Conservation (phyloP, 306 rosid species). For the Quercus cerris region DNA sequence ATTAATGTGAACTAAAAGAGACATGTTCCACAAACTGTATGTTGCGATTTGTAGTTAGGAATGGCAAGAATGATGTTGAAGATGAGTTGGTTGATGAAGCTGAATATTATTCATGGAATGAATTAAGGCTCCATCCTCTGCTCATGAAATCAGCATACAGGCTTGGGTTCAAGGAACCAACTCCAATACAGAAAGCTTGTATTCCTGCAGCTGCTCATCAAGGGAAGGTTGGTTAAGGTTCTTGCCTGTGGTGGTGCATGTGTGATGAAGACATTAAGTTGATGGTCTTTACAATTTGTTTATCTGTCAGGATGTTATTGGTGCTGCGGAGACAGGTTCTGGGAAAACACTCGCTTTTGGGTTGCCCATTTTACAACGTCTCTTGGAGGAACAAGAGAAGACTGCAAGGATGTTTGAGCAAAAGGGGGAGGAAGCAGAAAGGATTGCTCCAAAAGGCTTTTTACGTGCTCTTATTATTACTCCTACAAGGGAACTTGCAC, state of each 20-base stretch:
- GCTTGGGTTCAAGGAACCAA: slow-evolving; percentile 90
- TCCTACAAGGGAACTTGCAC: slow-evolving; percentile 94
- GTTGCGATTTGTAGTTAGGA: slow-evolving; percentile 36
- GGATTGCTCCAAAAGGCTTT: slow-evolving; percentile 45
- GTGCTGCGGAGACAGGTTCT: slow-evolving; percentile 98
- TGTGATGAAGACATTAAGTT: neutral
- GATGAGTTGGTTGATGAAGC: slow-evolving; percentile 54
- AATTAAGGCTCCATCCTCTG: slow-evolving; percentile 86
- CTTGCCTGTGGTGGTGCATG: slow-evolving; percentile 16
- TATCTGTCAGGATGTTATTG: slow-evolving; percentile 78
- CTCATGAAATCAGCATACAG: slow-evolving; percentile 72
- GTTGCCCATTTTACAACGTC: slow-evolving; percentile 92
- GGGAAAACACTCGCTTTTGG: slow-evolving; percentile 99
- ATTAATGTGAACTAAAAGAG: slow-evolving; percentile 4
- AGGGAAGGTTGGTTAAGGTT: slow-evolving; percentile 73
- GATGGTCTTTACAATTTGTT: slow-evolving; percentile 17
- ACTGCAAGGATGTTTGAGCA: slow-evolving; percentile 42
- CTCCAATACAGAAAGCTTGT: slow-evolving; percentile 90
- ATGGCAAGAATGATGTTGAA: slow-evolving; percentile 36
- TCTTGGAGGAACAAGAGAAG: slow-evolving; percentile 85
- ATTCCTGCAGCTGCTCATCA: slow-evolving; percentile 96
- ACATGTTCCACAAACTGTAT: neutral
- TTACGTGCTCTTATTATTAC: slow-evolving; percentile 86
- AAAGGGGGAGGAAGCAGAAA: slow-evolving; percentile 49
- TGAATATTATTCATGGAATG: slow-evolving; percentile 82